Evolutionary conservation across 805 yeast genomes (phyloP).

Genomic region (Saccharomyces mikatae): DNA sequence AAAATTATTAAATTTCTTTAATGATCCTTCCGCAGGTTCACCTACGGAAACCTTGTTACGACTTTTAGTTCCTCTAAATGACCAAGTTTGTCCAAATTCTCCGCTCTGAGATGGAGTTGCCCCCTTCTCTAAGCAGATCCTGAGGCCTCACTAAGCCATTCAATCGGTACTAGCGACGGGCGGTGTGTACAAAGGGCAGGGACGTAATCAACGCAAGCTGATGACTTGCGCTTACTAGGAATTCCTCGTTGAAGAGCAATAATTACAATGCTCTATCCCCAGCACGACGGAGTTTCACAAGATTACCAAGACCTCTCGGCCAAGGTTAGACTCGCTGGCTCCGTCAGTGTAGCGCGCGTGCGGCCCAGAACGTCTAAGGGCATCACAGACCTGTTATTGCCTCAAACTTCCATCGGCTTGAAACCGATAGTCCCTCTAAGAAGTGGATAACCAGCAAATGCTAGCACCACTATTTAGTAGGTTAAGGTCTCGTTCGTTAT

Average conservation of each 20-base stretch:
- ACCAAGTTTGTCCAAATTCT: slow-evolving; percentile 37
- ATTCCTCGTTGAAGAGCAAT: slow-evolving; percentile 41
- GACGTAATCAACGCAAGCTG: slow-evolving; percentile 40
- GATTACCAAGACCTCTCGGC: slow-evolving; percentile 37
- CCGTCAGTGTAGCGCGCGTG: slow-evolving; percentile 43
- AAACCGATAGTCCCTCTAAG: slow-evolving; percentile 38
- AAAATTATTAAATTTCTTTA: slow-evolving; percentile 19
- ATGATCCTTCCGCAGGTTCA: slow-evolving; percentile 36
- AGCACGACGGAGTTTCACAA: slow-evolving; percentile 36
- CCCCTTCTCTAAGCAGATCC: slow-evolving; percentile 33
- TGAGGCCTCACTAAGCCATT: slow-evolving; percentile 38
- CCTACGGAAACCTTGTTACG: slow-evolving; percentile 40
- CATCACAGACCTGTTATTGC: slow-evolving; percentile 41
- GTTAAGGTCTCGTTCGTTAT: slow-evolving; percentile 42
- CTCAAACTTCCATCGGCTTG: slow-evolving; percentile 40
- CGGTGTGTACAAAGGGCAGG: slow-evolving; percentile 39
- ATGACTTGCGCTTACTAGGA: slow-evolving; percentile 41
- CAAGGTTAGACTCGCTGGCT: slow-evolving; percentile 37
- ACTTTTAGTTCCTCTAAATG: slow-evolving; percentile 40
- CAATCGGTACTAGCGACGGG: slow-evolving; percentile 42
- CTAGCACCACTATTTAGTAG: slow-evolving; percentile 33
- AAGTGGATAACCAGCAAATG: slow-evolving; percentile 33
- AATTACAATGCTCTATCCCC: slow-evolving; percentile 37
- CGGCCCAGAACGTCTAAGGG: slow-evolving; percentile 43
- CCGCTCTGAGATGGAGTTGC: slow-evolving; percentile 33